A percentile compares a stretch with the other conserved stretches of the same genome.
Evolutionary conservation across 2,329 filamentous ascomycete genomes (phyloP).

Genomic region (Paecilomyces variotii): DNA sequence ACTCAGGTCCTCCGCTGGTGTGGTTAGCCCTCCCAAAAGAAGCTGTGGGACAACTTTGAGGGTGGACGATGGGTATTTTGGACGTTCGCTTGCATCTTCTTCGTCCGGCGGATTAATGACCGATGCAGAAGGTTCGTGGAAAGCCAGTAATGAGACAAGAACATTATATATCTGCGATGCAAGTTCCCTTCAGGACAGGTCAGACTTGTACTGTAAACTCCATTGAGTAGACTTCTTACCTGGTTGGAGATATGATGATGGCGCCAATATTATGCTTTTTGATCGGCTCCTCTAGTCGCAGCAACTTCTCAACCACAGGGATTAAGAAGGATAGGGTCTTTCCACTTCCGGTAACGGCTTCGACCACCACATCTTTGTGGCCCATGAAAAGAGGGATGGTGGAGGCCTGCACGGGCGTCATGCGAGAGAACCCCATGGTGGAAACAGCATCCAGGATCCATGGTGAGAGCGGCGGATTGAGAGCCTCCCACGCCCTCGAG

Average conservation of each 20-base stretch:
- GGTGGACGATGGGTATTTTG: slow-evolving; percentile 39
- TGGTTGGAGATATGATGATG: slow-evolving; percentile 85
- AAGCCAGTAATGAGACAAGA: slow-evolving; percentile 65
- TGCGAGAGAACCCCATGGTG: slow-evolving; percentile 75
- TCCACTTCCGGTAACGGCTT: slow-evolving; percentile 84
- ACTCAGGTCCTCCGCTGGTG: slow-evolving; percentile 76
- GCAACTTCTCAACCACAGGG: slow-evolving; percentile 71
- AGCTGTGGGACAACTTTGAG: slow-evolving; percentile 71
- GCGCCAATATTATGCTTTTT: slow-evolving; percentile 86
- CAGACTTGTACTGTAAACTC: not conserved
- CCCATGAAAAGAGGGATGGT: slow-evolving; percentile 81
- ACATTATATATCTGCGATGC: slow-evolving; percentile 85
- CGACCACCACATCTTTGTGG: slow-evolving; percentile 88
- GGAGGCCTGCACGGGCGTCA: slow-evolving; percentile 92
- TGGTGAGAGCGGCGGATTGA: slow-evolving; percentile 63
- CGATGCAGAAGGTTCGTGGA: slow-evolving; percentile 68
- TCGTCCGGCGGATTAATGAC: slow-evolving; percentile 35
- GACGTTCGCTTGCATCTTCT: slow-evolving; percentile 14
- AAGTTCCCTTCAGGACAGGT: slow-evolving; percentile 56
- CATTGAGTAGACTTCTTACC: slow-evolving; percentile 22
- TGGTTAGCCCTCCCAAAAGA: slow-evolving; percentile 75
- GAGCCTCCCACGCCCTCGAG: slow-evolving; percentile 57
- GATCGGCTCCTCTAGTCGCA: slow-evolving; percentile 70
- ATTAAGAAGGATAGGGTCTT: slow-evolving; percentile 85
- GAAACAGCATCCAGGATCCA: slow-evolving; percentile 81